Evolutionary conservation across 2,329 filamentous ascomycete species (phyloP).

Genomic region (Cercospora citrullina): DNA sequence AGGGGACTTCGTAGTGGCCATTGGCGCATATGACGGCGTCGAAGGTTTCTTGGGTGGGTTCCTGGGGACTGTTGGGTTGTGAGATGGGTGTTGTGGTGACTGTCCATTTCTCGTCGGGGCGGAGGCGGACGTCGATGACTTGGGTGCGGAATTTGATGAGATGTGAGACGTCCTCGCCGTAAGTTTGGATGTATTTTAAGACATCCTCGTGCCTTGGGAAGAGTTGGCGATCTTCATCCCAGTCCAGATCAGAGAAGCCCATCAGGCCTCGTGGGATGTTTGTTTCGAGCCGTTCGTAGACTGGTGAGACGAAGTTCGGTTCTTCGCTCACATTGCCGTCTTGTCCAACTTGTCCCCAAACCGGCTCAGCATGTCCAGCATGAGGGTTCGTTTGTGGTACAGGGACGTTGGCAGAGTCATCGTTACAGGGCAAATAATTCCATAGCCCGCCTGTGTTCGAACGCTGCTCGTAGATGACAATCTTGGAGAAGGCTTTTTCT

Average conservation of each 20-base stretch:
- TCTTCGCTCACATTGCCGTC: conserved; percentile 31
- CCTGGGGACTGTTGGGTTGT: conserved; percentile 33
- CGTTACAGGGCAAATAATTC: conserved; percentile 65
- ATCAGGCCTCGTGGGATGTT: conserved; percentile 78
- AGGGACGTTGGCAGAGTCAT: conserved; percentile 46
- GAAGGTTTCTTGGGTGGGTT: conserved; percentile 51
- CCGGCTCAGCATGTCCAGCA: conserved; percentile 63
- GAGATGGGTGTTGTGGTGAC: conserved; percentile 50
- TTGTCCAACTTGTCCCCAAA: conserved; percentile 44
- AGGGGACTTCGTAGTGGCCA: conserved; percentile 51
- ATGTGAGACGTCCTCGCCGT: conserved; percentile 66
- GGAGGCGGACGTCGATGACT: conserved; percentile 60
- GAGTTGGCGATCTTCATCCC: conserved; percentile 60
- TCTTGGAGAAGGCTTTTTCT: conserved; percentile 66
- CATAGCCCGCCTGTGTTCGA: conserved; percentile 77
- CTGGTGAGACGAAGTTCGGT: conserved; percentile 73
- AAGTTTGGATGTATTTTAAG: conserved; percentile 70
- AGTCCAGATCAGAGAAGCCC: conserved; percentile 67
- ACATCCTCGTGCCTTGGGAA: conserved; percentile 74
- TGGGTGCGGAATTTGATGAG: conserved; percentile 70
- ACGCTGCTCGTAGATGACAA: conserved; percentile 82
- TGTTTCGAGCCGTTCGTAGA: conserved; percentile 80
- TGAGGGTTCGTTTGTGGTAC: conserved; percentile 69
- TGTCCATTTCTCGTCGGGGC: conserved; percentile 54
- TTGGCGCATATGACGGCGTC: conserved; percentile 52